Evolutionary conservation across 139 green algal genomes (phyloP), one percentile per base, ranked within the genome.

Genomic region (Mesotaenium endlicherianum): DNA sequence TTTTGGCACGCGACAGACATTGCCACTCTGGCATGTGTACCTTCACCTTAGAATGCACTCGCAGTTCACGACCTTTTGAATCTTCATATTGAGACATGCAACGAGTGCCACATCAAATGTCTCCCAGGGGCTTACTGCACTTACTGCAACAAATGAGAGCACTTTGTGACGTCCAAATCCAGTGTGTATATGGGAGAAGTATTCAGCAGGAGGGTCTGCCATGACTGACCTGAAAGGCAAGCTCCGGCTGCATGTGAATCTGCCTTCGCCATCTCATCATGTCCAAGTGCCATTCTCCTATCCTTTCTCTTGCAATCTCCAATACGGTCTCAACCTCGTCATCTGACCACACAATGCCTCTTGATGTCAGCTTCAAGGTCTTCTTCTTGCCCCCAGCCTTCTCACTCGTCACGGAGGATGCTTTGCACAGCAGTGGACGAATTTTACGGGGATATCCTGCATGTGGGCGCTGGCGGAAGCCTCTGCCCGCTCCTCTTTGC

Each of bases 201-300:
- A 38, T 5, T 70, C 58, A 70, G 8, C 20, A 39, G 26, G 70
- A 78, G 17, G 5, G 70, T 78, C 41, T 17, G 16, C 8, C 41
- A 16, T 26, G 16, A 81, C 53, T 76, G 8, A 81, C 77, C 64
- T 77, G 75, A 79, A 86, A 86, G 26, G 80, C 71, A 20, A 86
- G 80, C 76, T 86, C 80, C 50, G 80, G 80, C 11, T 64, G 38
- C 36, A 36, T 31, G 72, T 86, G 80, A 16, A 86, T 86, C 41
- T 75, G 71, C 17, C 80, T 34, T 31, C 80, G 70, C 80, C 80
- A 86, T n/a, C 20, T 34, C 53, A 86, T 53, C 80, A 86, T 86
- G 74, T 86, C 80, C 36, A n/a, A n/a, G n/a, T n/a, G n/a, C n/a
- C n/a, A n/a, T n/a, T n/a, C n/a, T n/a, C n/a, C n/a, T n/a, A n/a